Evolutionary conservation across 2,329 filamentous ascomycete species (phyloP).

Genomic region (Orbilia blumenaviensis): DNA sequence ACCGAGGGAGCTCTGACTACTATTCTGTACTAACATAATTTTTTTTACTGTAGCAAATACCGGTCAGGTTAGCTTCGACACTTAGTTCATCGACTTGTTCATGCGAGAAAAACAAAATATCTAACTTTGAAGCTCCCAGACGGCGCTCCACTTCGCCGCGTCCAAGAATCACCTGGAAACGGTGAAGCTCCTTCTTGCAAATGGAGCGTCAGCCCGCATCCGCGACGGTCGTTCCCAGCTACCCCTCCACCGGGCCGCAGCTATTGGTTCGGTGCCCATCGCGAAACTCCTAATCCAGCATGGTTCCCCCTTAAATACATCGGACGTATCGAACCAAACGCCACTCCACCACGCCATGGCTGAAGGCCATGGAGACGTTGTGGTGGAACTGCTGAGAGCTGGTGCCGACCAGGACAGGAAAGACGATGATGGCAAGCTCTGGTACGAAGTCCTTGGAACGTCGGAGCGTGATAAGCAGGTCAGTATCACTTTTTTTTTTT

Average conservation of each 20-base stretch:
- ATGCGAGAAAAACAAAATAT: too few species aligned
- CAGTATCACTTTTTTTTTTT: slow-evolving; percentile 4
- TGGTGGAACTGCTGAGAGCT: slow-evolving; percentile 80
- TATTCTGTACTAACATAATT: not conserved
- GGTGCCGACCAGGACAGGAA: slow-evolving; percentile 84
- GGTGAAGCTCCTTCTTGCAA: slow-evolving; percentile 75
- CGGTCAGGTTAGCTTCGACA: slow-evolving; percentile 67
- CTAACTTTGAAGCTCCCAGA: slow-evolving; percentile 65
- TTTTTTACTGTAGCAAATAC: slow-evolving; percentile 67
- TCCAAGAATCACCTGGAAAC: slow-evolving; percentile 88
- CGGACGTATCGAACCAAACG: slow-evolving; percentile 83
- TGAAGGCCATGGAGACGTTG: slow-evolving; percentile 82
- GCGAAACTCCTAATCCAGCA: slow-evolving; percentile 78
- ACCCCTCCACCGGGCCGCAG: slow-evolving; percentile 90
- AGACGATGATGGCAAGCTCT: slow-evolving; percentile 74
- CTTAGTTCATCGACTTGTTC: not conserved
- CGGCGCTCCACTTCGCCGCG: slow-evolving; percentile 87
- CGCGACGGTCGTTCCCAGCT: slow-evolving; percentile 83
- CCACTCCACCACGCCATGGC: slow-evolving; percentile 87
- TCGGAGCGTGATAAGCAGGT: slow-evolving; percentile 75
- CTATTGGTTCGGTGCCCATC: slow-evolving; percentile 88
- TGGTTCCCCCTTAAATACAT: slow-evolving; percentile 81
- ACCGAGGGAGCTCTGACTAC: not conserved
- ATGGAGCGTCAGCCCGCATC: slow-evolving; percentile 76
- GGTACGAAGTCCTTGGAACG: slow-evolving; percentile 79